Evolutionary conservation across 345 rosid species (phyloP), one percentile per base, ranked within the genome.

Genomic region (Mangifera indica): DNA sequence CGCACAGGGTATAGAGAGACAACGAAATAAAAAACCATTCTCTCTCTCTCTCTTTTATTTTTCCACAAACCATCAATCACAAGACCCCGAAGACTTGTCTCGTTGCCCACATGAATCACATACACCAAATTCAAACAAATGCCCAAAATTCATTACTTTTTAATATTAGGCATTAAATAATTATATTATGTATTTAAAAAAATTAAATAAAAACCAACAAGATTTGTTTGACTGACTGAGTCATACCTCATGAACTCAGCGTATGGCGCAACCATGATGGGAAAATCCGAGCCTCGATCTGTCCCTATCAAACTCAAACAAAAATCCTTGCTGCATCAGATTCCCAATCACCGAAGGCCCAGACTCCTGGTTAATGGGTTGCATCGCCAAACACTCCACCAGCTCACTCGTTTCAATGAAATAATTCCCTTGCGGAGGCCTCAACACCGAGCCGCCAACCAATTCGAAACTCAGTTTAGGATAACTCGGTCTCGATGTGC

Each of bases 241-340:
- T 71, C 59, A 46, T 65, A 49, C 71, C 57, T 25, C 0, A 37
- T 22, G 69, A 57, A 42, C 14, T 74, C 76, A 84, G n/a, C 84
- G 77, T n/a, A 66, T 10, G 22, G 82, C 84, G 63, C 98, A 93
- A 12, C 92, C 93, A 13, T 81, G 89, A 21, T 88, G 97, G 69
- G 97, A 81, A 73, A 91, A 91, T 40, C 97, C 97, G 60, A 93
- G 81, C 85, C 84, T 78, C 66, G 96, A 91, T 74, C 72, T 74
- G 77, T 84, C 91, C 63, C 82, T 80, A 67, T 93, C 96, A 66
- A 91, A 93, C 80, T 91, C 95, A 59, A 89, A 80, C 81, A 93
- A 74, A 72, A 76, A 93, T 21, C 98, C 98, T 83, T 93, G 98
- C 61, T 93, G 98, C 98, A 91, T 89, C 68, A 93, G 82, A 75